Conservation (phyloP, 1,139 yeast species). For the Yamadazyma dushanensis region DNA sequence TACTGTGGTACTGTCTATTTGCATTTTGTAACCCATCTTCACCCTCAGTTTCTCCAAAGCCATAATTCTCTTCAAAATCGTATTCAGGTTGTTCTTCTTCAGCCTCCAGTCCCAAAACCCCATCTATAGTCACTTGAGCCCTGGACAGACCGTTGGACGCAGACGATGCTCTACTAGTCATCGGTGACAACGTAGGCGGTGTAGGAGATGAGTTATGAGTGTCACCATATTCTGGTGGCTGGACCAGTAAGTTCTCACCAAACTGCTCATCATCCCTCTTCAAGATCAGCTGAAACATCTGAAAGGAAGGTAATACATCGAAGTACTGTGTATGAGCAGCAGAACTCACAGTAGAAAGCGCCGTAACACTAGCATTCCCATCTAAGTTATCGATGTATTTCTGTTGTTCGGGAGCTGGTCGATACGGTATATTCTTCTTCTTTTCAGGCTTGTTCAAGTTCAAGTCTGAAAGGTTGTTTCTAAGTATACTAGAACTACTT, state of each 20-base stretch:
- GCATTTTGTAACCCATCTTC: slow-evolving; percentile 14
- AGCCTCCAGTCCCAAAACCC: slow-evolving; percentile 16
- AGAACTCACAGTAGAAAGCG: slow-evolving; percentile 26
- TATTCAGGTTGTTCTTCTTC: slow-evolving; percentile 1
- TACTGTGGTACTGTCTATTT: slow-evolving; percentile 7
- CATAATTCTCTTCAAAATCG: slow-evolving; percentile 23
- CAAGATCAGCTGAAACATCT: slow-evolving; percentile 58
- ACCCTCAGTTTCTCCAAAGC: slow-evolving; percentile 24
- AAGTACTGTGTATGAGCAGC: slow-evolving; percentile 45
- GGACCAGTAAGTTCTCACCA: slow-evolving; percentile 33
- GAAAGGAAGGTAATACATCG: slow-evolving; percentile 63
- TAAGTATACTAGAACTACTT: slow-evolving; percentile 15
- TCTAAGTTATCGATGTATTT: slow-evolving; percentile 31
- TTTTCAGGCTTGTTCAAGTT: neutral
- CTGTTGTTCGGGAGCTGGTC: slow-evolving; percentile 38
- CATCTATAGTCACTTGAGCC: slow-evolving; percentile 13
- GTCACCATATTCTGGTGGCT: slow-evolving; percentile 46
- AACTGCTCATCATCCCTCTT: slow-evolving; percentile 49
- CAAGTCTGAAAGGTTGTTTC: slow-evolving; percentile 3
- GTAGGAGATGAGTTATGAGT: slow-evolving; percentile 29
- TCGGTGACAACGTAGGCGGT: slow-evolving; percentile 23
- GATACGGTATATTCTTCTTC: slow-evolving; percentile 30
- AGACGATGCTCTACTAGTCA: slow-evolving; percentile 1
- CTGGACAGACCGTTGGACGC: neutral
- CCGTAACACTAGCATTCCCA: slow-evolving; percentile 17